A percentile compares a stretch with the other conserved stretches of the same genome.
Evolutionary conservation across 306 rosid genomes (phyloP).

Genomic region (Delonix regia): DNA sequence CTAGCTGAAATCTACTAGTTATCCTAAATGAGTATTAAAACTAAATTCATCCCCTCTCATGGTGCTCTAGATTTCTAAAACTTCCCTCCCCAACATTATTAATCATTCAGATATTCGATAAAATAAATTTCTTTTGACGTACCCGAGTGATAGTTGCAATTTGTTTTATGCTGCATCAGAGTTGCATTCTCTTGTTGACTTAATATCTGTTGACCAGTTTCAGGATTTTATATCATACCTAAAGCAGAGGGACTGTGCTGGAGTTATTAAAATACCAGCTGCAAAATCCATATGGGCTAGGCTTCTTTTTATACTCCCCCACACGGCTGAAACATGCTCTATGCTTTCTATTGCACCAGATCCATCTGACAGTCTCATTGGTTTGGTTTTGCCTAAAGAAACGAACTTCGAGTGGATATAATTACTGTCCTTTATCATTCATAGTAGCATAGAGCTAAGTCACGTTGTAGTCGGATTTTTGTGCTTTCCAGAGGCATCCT

Average conservation of each 20-base stretch:
- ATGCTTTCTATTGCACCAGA: slow-evolving; percentile 77
- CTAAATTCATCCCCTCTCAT: not conserved
- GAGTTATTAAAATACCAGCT: slow-evolving; percentile 89
- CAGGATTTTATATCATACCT: slow-evolving; percentile 91
- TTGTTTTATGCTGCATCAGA: not conserved
- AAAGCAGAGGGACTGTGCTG: slow-evolving; percentile 97
- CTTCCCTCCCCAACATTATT: slow-evolving; percentile 17
- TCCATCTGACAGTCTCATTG: slow-evolving; percentile 79
- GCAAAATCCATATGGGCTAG: slow-evolving; percentile 86
- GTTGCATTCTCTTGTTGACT: slow-evolving; percentile 32
- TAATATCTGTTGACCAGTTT: slow-evolving; percentile 61
- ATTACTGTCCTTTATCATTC: slow-evolving; percentile 27
- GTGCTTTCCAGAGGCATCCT: slow-evolving; percentile 7
- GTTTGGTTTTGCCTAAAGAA: slow-evolving; percentile 89
- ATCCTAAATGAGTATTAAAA: not conserved
- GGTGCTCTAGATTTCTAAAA: not conserved
- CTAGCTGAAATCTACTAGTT: slow-evolving; percentile 7
- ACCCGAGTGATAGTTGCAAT: not conserved
- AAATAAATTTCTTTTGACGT: not conserved
- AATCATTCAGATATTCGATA: slow-evolving; percentile 21
- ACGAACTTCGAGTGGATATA: slow-evolving; percentile 88
- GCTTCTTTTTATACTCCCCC: slow-evolving; percentile 90
- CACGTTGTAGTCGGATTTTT: not conserved
- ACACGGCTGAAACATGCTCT: slow-evolving; percentile 70
- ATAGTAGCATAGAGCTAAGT: slow-evolving; percentile 21